A percentile compares a stretch with the other conserved stretches of the same genome.
These are phyloP conservation scores for Colletotrichum sublineola DNA, from an alignment of 2,329 filamentous ascomycete species.

Conservation along the genomic window DNA sequence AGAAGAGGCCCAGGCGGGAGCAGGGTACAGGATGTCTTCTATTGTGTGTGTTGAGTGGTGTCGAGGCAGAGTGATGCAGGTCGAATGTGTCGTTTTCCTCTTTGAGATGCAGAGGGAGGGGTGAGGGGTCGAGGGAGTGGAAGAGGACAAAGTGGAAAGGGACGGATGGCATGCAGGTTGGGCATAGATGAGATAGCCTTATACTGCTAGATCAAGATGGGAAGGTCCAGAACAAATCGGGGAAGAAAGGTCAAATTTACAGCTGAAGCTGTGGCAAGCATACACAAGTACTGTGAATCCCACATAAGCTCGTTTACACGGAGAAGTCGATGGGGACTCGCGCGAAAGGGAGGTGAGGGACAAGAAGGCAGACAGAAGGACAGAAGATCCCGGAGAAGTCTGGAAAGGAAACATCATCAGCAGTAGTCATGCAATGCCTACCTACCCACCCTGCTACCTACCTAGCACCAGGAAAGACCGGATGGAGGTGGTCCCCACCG, in stretches of 20 bases:
- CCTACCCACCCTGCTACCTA: no score
- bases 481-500: not conserved
- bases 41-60: slow-evolving; percentile 10
- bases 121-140: slow-evolving; percentile 29
- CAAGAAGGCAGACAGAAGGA: not conserved
- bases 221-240: slow-evolving; percentile 11
- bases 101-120: slow-evolving; percentile 35
- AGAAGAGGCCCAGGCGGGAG: slow-evolving; percentile 20
- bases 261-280: not conserved
- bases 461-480: slow-evolving; percentile 7
- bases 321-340: slow-evolving; percentile 2
- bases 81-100: slow-evolving; percentile 37
- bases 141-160: slow-evolving; percentile 22
- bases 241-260: not conserved
- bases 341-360: not conserved
- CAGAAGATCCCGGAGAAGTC: slow-evolving; percentile 18
- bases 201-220: slow-evolving; percentile 37
- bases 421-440: not conserved
- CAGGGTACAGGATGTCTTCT: slow-evolving; percentile 8
- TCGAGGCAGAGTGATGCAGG: slow-evolving; percentile 33
- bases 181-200: slow-evolving; percentile 29
- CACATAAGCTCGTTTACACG: slow-evolving; percentile 1
- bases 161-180: slow-evolving; percentile 32
- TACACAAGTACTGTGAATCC: not conserved
- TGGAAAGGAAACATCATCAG: slow-evolving; percentile 10